These are phyloP conservation scores for Hansenula sp. DNA, from an alignment of 1,139 yeast genomes.

Conservation along the genomic window DNA sequence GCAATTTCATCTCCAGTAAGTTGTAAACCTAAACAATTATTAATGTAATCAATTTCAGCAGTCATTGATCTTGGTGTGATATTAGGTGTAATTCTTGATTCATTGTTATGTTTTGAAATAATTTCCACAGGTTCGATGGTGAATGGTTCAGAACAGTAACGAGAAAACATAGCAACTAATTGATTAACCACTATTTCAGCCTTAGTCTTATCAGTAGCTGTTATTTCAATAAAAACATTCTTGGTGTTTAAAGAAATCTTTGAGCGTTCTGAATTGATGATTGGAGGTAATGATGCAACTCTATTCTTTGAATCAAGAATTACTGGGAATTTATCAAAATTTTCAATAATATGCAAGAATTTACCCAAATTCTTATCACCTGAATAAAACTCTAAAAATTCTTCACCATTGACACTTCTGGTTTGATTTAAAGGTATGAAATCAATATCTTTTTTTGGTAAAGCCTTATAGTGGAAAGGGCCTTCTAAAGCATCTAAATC, in stretches of 20 bases:
- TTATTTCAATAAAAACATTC: conserved; percentile 88
- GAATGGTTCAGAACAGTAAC: conserved; percentile 73
- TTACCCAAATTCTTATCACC: conserved; percentile 87
- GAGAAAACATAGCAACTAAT: conserved; percentile 92
- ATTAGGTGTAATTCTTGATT: conserved; percentile 75
- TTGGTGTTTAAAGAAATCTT: conserved; percentile 82
- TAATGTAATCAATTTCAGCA: conserved; percentile 83
- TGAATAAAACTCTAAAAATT: conserved; percentile 86
- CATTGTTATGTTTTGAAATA: conserved; percentile 76
- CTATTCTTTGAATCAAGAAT: conserved; percentile 73
- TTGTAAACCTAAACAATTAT: conserved; percentile 83
- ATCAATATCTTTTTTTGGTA: conserved; percentile 71
- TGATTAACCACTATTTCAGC: conserved; percentile 88
- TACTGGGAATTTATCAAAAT: conserved; percentile 88
- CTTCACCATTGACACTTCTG: conserved; percentile 67
- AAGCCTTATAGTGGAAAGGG: conserved; percentile 87
- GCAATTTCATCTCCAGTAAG: conserved; percentile 66
- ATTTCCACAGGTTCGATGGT: conserved; percentile 87
- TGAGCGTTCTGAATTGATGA: conserved; percentile 89
- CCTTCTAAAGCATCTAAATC: conserved; percentile 79
- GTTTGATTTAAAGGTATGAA: conserved; percentile 86
- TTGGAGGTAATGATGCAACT: conserved; percentile 94
- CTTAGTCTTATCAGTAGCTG: conserved; percentile 94
- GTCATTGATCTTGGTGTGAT: conserved; percentile 60
- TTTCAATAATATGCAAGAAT: conserved; percentile 82